These are phyloP conservation scores for Microcyclospora tardicrescens DNA, from an alignment of 2,329 filamentous ascomycete genomes.

Conservation along the genomic window DNA sequence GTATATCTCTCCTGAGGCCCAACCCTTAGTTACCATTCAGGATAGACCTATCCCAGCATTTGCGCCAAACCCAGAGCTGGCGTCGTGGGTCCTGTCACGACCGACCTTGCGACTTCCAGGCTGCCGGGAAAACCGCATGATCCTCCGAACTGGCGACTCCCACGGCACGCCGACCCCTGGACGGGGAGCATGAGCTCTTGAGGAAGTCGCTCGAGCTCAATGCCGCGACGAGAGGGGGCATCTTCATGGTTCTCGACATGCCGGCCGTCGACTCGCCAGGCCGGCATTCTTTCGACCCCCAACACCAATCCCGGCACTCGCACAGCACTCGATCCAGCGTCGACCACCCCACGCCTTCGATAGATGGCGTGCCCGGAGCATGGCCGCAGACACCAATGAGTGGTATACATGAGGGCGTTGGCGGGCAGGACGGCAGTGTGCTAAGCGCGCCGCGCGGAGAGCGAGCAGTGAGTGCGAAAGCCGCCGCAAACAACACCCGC, in stretches of 20 bases:
- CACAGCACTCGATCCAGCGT: slow-evolving; percentile 1
- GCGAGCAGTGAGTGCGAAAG: slow-evolving; percentile 16
- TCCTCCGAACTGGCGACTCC: slow-evolving; percentile 14
- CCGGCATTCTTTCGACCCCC: slow-evolving; percentile 9
- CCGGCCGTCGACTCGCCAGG: slow-evolving; percentile 36
- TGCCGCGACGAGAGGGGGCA: slow-evolving; percentile 14
- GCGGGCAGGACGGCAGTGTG: slow-evolving; percentile 18
- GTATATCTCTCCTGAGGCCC: too few species aligned
- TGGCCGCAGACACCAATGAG: slow-evolving; percentile 15
- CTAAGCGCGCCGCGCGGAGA: slow-evolving; percentile 17
- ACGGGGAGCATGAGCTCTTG: slow-evolving; percentile 16
- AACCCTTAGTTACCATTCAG: too few species aligned
- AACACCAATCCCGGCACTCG: slow-evolving; percentile 4
- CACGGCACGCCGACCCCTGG: slow-evolving; percentile 11
- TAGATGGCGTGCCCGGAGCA: slow-evolving; percentile 14
- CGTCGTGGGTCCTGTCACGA: too few species aligned
- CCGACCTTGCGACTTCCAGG: too few species aligned
- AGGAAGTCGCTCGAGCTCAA: slow-evolving; percentile 21
- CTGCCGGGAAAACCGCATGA: too few species aligned
- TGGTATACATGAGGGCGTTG: slow-evolving; percentile 24
- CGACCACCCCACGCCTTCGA: slow-evolving; percentile 8
- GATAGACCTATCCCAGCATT: too few species aligned
- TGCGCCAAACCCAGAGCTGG: too few species aligned
- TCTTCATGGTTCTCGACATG: slow-evolving; percentile 39
- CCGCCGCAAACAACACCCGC: slow-evolving; percentile 25